Percentiles rank a stretch among this genome's conserved stretches.
These are phyloP conservation scores for Kitagawia praeruptora DNA, from an alignment of 129 eudicot genomes.

Conservation along the genomic window DNA sequence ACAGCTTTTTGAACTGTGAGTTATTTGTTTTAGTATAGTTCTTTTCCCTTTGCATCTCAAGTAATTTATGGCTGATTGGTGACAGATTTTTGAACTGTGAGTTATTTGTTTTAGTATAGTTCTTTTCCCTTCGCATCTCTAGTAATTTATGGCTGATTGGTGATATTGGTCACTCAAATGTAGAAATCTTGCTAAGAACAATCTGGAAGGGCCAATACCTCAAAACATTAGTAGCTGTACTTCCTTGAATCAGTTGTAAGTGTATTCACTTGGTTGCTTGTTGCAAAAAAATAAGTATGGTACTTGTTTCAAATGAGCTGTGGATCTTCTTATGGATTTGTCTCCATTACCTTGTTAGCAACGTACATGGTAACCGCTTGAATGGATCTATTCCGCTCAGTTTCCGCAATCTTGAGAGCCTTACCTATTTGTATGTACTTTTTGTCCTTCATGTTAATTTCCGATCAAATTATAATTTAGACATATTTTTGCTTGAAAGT, in stretches of 20 bases:
- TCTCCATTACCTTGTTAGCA: constrained; percentile 26
- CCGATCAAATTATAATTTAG: neutral
- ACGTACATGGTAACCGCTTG: constrained; percentile 80
- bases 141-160: neutral
- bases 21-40: neutral
- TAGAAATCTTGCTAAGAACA: constrained; percentile 77
- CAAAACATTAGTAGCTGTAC: constrained; percentile 72
- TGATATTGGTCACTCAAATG: neutral
- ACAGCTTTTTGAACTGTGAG: constrained; percentile 85
- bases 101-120: constrained; percentile 8
- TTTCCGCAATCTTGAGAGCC: constrained; percentile 72
- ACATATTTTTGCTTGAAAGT: neutral
- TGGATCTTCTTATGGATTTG: neutral
- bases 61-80: neutral
- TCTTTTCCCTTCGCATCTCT: no score
- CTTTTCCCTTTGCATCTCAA: no score
- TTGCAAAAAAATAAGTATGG: neutral
- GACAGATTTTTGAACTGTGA: constrained; percentile 78
- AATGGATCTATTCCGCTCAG: constrained; percentile 80
- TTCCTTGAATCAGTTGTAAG: constrained; percentile 77
- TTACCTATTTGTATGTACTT: constrained; percentile 65
- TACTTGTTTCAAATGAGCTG: neutral
- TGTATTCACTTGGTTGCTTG: neutral
- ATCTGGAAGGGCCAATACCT: constrained; percentile 84
- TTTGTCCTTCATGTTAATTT: neutral